Base-by-base conservation (phyloP, 2,329 filamentous ascomycete species). In the Fusarium nematophilum region DNA sequence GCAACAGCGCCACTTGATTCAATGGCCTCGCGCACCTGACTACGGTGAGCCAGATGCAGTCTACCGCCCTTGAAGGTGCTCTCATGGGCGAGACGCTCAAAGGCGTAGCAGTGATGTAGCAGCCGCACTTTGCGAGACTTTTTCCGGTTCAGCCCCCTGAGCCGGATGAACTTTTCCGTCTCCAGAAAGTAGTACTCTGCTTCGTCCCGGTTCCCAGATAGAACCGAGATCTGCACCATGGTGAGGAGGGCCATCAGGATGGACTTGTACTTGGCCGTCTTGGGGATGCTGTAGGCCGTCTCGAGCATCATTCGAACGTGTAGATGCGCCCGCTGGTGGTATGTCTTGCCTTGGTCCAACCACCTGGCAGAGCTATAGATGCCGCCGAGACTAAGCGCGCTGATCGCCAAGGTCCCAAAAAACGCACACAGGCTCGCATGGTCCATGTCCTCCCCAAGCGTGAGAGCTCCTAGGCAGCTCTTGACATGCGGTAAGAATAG, bases 201-300 rank as follows among this genome's bases (percentile, higher is more conserved):
- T 13, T 62, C 44, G 5, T 56, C 49, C 6, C 43, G 43, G 10
- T 64, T 52, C 0, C 61, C 61, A 3, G 53, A 38, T 0, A 65
- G 45, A 1, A 62, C 15, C 0, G 53, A 60, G 1, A 64, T 45
- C 11, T 64, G 62, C 0, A 65, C 48, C 57, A 64, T 65, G 0
- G 62, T 65, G 6, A 64, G 44, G 1, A 64, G 61, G 5, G 62
- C 61, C 42, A 64, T 64, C 0, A 64, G 45, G 1, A 64, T 52
- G 1, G 53, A 65, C 30, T 64, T 64, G 30, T 64, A 64, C 9
- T 65, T 64, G 0, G 62, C 62, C 6, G 8, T 37, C 8, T 64
- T 64, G 1, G 62, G 62, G 1, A 62, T 30, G 3, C 59, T 34
- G 3, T 65, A 65, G 9, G 57, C 62, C 0, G 49, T 59, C 8